A percentile compares a stretch with the other conserved stretches of the same genome.
Evolutionary conservation across 768 basidiomycete species (phyloP).

Genomic region (Serendipita indica): DNA sequence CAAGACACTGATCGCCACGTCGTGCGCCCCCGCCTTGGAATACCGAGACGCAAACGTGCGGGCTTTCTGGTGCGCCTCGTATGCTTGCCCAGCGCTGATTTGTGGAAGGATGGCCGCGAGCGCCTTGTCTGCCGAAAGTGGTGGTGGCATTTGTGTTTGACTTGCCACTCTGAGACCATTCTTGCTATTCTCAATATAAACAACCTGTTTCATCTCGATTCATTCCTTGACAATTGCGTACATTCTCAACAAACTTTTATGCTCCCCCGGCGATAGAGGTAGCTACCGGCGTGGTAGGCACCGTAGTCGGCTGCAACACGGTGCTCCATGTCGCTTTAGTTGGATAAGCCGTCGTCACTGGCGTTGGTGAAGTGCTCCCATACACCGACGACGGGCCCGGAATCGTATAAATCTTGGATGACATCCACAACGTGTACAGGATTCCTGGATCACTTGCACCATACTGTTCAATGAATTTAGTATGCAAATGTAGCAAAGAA

Average conservation of each 20-base stretch:
- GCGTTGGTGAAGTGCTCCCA: conserved; percentile 26
- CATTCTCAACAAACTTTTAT: too few species aligned
- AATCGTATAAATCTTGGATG: conserved; percentile 15
- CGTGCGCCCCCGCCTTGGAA: conserved; percentile 51
- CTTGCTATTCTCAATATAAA: too few species aligned
- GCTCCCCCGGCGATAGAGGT: not conserved
- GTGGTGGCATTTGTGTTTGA: conserved; percentile 12
- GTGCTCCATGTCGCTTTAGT: conserved; percentile 39
- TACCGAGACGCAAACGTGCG: conserved; percentile 88
- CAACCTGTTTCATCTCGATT: too few species aligned
- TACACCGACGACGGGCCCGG: conserved; percentile 35
- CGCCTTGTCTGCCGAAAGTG: conserved; percentile 42
- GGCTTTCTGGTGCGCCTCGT: conserved; percentile 94
- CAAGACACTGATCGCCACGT: conserved; percentile 81
- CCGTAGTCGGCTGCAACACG: conserved; percentile 31
- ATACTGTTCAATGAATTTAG: conserved; percentile 27
- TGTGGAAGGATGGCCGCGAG: conserved; percentile 62
- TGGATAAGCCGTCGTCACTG: conserved; percentile 31
- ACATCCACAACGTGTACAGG: not conserved
- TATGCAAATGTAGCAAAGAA: conserved; percentile 30
- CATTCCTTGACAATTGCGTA: too few species aligned
- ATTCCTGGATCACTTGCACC: not conserved
- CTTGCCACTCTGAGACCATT: too few species aligned
- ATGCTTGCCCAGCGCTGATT: conserved; percentile 54
- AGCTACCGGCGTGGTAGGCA: conserved; percentile 24